Evolutionary conservation across 441 rosid species (phyloP).

Genomic region (Raphanus hybrid): DNA sequence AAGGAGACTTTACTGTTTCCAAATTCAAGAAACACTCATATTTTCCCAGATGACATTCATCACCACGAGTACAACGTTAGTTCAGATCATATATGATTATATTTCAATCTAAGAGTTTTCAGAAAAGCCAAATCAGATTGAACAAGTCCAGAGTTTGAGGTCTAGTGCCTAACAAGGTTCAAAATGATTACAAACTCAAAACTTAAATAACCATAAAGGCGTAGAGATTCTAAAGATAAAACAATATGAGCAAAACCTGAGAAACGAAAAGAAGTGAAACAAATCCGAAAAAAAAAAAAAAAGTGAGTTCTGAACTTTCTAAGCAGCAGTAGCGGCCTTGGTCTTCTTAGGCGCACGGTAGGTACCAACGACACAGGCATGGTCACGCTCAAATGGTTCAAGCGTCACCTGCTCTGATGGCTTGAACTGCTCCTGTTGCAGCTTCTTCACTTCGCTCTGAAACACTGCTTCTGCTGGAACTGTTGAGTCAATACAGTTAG

Average conservation of each 20-base stretch:
- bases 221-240: no score
- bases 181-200: background rate
- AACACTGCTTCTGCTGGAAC: conserved; percentile 91
- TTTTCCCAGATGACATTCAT: no score
- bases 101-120: no score
- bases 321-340: conserved; percentile 53
- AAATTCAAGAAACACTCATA: no score
- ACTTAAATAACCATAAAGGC: no score
- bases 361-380: conserved; percentile 91
- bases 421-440: conserved; percentile 79
- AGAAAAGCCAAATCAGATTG: no score
- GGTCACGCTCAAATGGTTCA: conserved; percentile 97
- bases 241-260: conserved; percentile 13
- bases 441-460: conserved; percentile 84
- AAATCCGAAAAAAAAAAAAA: background rate
- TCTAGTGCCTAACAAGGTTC: background rate
- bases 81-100: no score
- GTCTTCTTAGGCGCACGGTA: conserved; percentile 87
- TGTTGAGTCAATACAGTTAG: conserved; percentile 92
- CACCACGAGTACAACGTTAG: no score
- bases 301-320: background rate
- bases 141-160: background rate
- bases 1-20: no score
- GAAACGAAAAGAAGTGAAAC: background rate
- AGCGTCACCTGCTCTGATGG: conserved; percentile 94